Conservation (phyloP, 2,329 filamentous ascomycete genomes). For the Trichocomaceae sp. region DNA sequence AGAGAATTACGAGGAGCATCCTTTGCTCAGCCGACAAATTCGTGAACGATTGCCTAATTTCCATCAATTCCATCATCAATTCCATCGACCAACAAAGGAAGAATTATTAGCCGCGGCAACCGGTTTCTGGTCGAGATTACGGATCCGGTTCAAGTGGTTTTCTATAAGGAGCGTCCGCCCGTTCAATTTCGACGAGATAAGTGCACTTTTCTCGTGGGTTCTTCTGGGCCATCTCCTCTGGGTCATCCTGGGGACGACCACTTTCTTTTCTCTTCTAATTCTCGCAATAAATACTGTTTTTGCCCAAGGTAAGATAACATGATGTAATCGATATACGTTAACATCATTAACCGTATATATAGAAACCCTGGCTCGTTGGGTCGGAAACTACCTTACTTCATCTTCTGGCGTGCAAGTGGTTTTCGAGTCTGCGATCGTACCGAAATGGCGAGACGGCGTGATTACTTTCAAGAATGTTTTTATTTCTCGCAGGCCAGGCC, state of each 20-base stretch:
- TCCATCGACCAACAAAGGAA: conserved; percentile 71
- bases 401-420: conserved; percentile 90
- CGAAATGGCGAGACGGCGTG: conserved; percentile 89
- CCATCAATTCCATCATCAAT: conserved; percentile 63
- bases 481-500: conserved; percentile 82
- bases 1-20: conserved; percentile 14
- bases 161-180: conserved; percentile 89
- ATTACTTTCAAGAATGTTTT: conserved; percentile 97
- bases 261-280: conserved; percentile 88
- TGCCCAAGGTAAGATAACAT: conserved; percentile 65
- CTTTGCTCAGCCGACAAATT: conserved; percentile 35
- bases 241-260: conserved; percentile 94
- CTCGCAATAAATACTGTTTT: conserved; percentile 92
- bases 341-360: conserved; percentile 1
- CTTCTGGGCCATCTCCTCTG: conserved; percentile 88
- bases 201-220: conserved; percentile 92
- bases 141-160: conserved; percentile 94
- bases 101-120: conserved; percentile 86
- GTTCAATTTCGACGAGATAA: conserved; percentile 94
- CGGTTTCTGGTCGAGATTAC: conserved; percentile 84
- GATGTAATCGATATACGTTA: not conserved
- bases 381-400: conserved; percentile 91
- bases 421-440: conserved; percentile 96
- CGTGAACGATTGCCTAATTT: conserved; percentile 61
- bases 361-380: conserved; percentile 89